Evolutionary conservation across 1,284 basidiomycete genomes (phyloP).

Genomic region (Somion occarium): DNA sequence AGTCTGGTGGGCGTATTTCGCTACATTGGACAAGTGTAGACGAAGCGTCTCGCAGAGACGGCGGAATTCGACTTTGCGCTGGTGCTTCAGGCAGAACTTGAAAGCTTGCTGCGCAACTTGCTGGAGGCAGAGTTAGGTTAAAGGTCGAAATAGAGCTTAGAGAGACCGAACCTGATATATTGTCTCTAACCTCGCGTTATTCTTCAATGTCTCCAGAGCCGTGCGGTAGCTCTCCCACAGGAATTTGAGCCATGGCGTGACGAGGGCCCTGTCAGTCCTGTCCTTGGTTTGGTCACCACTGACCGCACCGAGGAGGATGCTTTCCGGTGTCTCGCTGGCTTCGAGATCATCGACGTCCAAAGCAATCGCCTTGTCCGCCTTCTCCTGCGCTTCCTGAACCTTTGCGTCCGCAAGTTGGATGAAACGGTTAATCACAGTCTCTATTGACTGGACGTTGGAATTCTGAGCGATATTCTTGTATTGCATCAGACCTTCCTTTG

Average conservation of each 20-base stretch:
- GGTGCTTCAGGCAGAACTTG: conserved; percentile 92
- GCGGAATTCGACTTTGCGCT: conserved; percentile 97
- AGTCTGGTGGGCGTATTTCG: conserved; percentile 93
- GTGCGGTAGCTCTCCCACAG: conserved; percentile 98
- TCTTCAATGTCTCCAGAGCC: conserved; percentile 94
- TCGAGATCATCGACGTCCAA: conserved; percentile 88
- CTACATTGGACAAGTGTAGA: conserved; percentile 91
- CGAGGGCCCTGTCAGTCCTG: conserved; percentile 91
- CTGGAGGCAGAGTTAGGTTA: conserved; percentile 33
- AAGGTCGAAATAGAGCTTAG: background rate
- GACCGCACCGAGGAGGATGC: conserved; percentile 84
- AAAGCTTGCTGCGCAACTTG: conserved; percentile 97
- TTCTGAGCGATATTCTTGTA: conserved; percentile 98
- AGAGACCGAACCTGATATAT: conserved; percentile 81
- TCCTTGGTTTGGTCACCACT: conserved; percentile 92
- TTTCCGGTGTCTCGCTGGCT: conserved; percentile 89
- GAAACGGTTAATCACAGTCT: conserved; percentile 88
- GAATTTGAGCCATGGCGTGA: conserved; percentile 98
- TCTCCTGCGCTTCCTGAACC: conserved; percentile 83
- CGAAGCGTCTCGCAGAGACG: conserved; percentile 96
- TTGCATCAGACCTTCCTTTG: conserved; percentile 94
- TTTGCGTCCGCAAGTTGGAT: conserved; percentile 86
- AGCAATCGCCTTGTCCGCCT: conserved; percentile 64
- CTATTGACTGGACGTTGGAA: conserved; percentile 87
- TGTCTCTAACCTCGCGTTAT: conserved; percentile 90